phyloP scores from a whole-genome alignment of 306 rosid genomes.

The Oxytropis ochrocephala region DNA sequence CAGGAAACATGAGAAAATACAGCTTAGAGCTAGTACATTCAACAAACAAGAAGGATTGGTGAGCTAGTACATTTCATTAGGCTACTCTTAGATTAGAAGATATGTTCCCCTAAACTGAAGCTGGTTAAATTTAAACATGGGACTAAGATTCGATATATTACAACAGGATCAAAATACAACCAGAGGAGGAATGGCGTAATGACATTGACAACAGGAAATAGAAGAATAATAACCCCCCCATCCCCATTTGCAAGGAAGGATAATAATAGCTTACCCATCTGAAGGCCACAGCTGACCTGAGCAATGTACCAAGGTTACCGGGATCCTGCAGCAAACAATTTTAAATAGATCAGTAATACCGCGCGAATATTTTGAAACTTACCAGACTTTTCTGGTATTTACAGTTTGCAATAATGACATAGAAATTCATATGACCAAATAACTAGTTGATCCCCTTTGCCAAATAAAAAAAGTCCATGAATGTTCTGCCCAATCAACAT shows the following conservation, averaged over 20 bases:
- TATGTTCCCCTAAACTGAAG: not conserved
- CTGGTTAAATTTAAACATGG: not conserved
- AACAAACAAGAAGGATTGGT: not conserved
- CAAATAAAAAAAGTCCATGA: not conserved
- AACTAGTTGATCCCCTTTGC: not conserved
- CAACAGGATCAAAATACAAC: not conserved
- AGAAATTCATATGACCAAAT: not conserved
- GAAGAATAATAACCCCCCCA: too few relatives aligned
- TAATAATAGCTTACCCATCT: slow-evolving; percentile 63
- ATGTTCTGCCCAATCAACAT: not conserved
- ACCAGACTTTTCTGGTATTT: not conserved
- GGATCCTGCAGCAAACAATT: slow-evolving; percentile 67
- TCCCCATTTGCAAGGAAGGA: not conserved
- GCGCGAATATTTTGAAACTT: slow-evolving; percentile 15
- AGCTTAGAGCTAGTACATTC: slow-evolving; percentile 1
- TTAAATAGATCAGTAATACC: slow-evolving; percentile 20
- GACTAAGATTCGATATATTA: not conserved
- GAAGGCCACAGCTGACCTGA: slow-evolving; percentile 87
- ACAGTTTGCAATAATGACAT: not conserved
- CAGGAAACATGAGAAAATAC: too few relatives aligned
- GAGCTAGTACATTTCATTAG: not conserved
- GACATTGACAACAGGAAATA: not conserved
- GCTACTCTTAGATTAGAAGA: slow-evolving; percentile 3
- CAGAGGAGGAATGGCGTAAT: not conserved
- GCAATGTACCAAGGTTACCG: slow-evolving; percentile 84